Conservation (phyloP, 306 rosid genomes). For the Pterocarpus macrocarpus region DNA sequence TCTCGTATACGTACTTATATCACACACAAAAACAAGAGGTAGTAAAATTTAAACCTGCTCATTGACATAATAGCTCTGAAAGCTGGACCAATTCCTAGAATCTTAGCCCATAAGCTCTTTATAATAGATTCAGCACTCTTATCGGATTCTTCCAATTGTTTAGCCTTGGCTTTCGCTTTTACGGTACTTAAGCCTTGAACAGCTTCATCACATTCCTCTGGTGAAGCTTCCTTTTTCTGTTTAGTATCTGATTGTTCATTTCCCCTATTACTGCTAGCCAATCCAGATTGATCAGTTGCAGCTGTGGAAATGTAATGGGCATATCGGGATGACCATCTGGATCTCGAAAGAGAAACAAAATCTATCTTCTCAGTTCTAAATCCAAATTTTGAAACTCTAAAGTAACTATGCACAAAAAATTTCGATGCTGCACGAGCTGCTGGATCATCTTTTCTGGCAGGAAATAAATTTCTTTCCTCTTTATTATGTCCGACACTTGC, state of each 20-base stretch:
- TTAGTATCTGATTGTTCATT: slow-evolving; percentile 53
- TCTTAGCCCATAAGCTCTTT: slow-evolving; percentile 63
- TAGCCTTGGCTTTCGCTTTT: slow-evolving; percentile 86
- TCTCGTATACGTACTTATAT: slow-evolving; percentile 2
- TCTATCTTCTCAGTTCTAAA: slow-evolving; percentile 43
- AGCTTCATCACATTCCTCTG: slow-evolving; percentile 90
- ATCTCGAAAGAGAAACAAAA: slow-evolving; percentile 38
- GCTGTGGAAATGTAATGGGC: slow-evolving; percentile 59
- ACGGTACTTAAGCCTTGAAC: slow-evolving; percentile 72
- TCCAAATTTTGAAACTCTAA: slow-evolving; percentile 33
- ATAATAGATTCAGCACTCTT: slow-evolving; percentile 56
- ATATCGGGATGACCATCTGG: slow-evolving; percentile 53
- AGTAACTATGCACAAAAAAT: slow-evolving; percentile 33
- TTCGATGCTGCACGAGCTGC: slow-evolving; percentile 4
- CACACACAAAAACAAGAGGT: slow-evolving; percentile 38
- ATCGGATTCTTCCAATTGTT: slow-evolving; percentile 66
- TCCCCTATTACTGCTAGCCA: slow-evolving; percentile 45
- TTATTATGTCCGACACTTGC: slow-evolving; percentile 30
- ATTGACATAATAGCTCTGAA: slow-evolving; percentile 73
- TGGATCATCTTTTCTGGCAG: slow-evolving; percentile 36
- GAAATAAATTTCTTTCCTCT: slow-evolving; percentile 25
- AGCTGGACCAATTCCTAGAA: slow-evolving; percentile 85
- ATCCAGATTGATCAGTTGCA: slow-evolving; percentile 56
- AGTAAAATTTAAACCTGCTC: slow-evolving; percentile 72
- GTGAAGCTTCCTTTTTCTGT: slow-evolving; percentile 77